Percentiles rank a stretch among this genome's conserved stretches.
phyloP scores from a whole-genome alignment of 441 rosid genomes.

The Dalechampia spathulata region DNA sequence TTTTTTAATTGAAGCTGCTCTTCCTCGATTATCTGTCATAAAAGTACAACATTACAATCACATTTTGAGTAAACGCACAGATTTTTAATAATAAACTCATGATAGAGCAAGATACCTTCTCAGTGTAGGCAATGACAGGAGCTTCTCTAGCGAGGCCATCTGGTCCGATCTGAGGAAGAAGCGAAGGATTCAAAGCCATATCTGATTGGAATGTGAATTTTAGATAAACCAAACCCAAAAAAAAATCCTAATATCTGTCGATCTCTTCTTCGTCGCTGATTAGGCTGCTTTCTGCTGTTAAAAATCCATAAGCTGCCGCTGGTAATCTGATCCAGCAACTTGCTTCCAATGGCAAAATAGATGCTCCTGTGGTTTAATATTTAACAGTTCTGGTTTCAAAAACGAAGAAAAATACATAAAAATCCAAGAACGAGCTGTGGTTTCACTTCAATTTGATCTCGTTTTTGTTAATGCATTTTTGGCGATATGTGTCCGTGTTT shows the following conservation, averaged over 20 bases:
- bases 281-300: too few relatives aligned
- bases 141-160: constrained; percentile 84
- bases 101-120: constrained; percentile 40
- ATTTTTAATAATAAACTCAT: neutral
- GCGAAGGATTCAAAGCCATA: constrained; percentile 46
- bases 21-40: constrained; percentile 65
- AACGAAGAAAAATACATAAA: too few relatives aligned
- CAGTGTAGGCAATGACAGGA: constrained; percentile 81
- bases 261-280: neutral
- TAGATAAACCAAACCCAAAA: neutral
- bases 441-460: too few relatives aligned
- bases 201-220: neutral
- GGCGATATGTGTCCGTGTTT: too few relatives aligned
- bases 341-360: too few relatives aligned
- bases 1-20: constrained; percentile 81
- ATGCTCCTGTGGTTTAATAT: too few relatives aligned
- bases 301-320: too few relatives aligned
- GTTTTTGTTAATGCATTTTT: too few relatives aligned
- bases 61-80: neutral
- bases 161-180: constrained; percentile 76
- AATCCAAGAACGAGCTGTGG: too few relatives aligned
- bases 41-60: neutral
- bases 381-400: too few relatives aligned
- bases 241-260: neutral
- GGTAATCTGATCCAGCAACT: too few relatives aligned